Percentiles rank a stretch among this genome's conserved stretches.
phyloP scores from a whole-genome alignment of 2,329 filamentous ascomycete species.

The Trichoderma sp. region DNA sequence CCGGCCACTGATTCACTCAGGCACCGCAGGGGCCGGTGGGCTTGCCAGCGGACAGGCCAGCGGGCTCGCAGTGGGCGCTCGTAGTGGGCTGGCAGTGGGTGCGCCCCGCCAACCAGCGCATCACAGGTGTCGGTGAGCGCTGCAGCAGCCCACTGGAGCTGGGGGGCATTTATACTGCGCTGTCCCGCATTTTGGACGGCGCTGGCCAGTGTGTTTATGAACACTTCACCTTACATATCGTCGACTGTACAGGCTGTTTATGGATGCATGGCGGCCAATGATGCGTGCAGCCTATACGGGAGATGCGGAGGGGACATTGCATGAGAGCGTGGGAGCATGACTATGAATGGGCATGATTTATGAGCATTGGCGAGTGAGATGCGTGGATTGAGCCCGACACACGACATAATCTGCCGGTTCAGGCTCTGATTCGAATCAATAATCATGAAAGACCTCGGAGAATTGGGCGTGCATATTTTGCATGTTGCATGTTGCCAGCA shows the following conservation, averaged over 20 bases:
- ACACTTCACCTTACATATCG: constrained; percentile 21
- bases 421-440: not conserved
- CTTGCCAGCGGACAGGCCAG: constrained; percentile 12
- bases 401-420: not conserved
- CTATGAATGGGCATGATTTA: not conserved
- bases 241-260: not conserved
- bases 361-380: not conserved
- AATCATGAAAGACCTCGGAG: not conserved
- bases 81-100: constrained; percentile 5
- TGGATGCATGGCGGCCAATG: constrained; percentile 6
- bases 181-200: constrained; percentile 19
- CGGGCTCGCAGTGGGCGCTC: constrained; percentile 9
- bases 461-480: not conserved
- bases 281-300: not conserved
- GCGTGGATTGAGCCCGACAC: not conserved
- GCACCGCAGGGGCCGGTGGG: constrained; percentile 5
- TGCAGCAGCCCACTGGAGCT: constrained; percentile 21
- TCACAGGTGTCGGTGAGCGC: constrained; percentile 26
- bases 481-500: not conserved
- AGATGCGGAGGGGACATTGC: not conserved
- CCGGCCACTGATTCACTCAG: not conserved
- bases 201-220: constrained; percentile 25
- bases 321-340: not conserved
- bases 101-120: constrained; percentile 25
- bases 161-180: constrained; percentile 10